Percentiles rank a stretch among this genome's conserved stretches.
Evolutionary conservation across 1,139 yeast genomes (phyloP).

Genomic region (Meyerozyma elateridarum): DNA sequence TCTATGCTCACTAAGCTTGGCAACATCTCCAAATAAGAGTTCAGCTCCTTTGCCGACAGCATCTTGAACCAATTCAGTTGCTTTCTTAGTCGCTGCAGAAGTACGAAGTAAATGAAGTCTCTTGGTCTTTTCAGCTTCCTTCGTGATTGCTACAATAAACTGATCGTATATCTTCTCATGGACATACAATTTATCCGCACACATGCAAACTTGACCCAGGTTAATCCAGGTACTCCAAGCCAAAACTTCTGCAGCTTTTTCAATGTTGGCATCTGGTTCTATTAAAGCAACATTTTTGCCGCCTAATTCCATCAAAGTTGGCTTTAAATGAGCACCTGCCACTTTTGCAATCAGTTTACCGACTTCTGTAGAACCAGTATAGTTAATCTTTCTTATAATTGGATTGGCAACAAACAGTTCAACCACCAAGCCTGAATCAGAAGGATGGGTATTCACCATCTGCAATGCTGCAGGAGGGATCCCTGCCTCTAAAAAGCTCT

Average conservation of each 20-base stretch:
- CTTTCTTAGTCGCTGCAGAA: conserved; percentile 18
- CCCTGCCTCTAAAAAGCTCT: conserved; percentile 34
- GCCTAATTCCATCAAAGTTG: conserved; percentile 51
- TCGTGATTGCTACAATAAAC: conserved; percentile 21
- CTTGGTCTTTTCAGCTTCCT: conserved; percentile 14
- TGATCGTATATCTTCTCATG: conserved; percentile 29
- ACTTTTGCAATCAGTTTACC: conserved; percentile 29
- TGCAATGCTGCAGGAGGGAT: conserved; percentile 32
- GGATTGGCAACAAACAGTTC: conserved; percentile 23
- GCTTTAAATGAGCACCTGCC: conserved; percentile 34
- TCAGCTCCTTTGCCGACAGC: conserved; percentile 42
- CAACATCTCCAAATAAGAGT: conserved; percentile 21
- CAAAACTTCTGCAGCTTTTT: conserved; percentile 24
- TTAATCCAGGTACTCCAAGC: conserved; percentile 36
- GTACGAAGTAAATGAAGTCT: conserved; percentile 22
- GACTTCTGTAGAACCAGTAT: conserved; percentile 41
- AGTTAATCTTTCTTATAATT: conserved; percentile 30
- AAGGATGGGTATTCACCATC: conserved; percentile 28
- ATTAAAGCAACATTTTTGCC: conserved; percentile 39
- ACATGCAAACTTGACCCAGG: conserved; percentile 46
- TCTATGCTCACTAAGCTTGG: conserved; percentile 8
- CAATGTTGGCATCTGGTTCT: conserved; percentile 29
- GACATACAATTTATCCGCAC: conserved; percentile 33
- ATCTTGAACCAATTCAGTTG: conserved; percentile 28
- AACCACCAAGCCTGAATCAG: conserved; percentile 21